Base-by-base conservation (phyloP, 2,329 filamentous ascomycete species). In the Paecilomyces fulvus region DNA sequence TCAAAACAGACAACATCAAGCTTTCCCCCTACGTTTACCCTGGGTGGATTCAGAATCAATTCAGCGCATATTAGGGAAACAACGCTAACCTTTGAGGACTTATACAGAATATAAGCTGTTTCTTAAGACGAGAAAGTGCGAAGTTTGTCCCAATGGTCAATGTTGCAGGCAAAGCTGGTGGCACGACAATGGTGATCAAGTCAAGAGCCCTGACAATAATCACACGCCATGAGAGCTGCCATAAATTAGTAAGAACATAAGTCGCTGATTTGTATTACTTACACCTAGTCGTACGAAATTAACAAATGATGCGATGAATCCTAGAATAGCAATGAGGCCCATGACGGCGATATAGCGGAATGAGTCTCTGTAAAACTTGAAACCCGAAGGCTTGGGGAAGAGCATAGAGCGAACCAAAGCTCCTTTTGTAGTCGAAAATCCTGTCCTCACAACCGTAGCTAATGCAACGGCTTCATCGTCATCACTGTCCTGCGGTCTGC, bases 331-430 rank as follows among this genome's bases (percentile, higher is more conserved):
- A 64, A 99, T 86, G 48, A 85, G 76, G 5, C 83, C 92, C 94
- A 99, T 99, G 58, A 99, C 94, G 3, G 89, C 91, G 58, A 99
- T 97, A 70, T 99, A 99, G 21, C 92, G 85, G 75, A 99, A 99
- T 0, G 92, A 96, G 71, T 99, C 94, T 48, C 90, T 85, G 71
- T 99, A 99, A 70, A 99, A 99, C 67, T 95, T 97, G 82, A 99
- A 99, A 0, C 92, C 92, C 0, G 92, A 96, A 1, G 94, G 94
- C 68, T 99, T 99, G 0, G 94, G 95, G 69, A 99, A 99, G 37
- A 99, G 82, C 92, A 99, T 99, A 0, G 94, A 97, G 23, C 94
- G 88, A 58, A 99, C 91, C 17, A 99, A 78, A 9, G 94, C 90
- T 23, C 94, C 94, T 71, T 99, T 99, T 1, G 94, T 99, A 0